Evolutionary conservation across 2,329 filamentous ascomycete genomes (phyloP).

Genomic region (Colletotrichum filicis): DNA sequence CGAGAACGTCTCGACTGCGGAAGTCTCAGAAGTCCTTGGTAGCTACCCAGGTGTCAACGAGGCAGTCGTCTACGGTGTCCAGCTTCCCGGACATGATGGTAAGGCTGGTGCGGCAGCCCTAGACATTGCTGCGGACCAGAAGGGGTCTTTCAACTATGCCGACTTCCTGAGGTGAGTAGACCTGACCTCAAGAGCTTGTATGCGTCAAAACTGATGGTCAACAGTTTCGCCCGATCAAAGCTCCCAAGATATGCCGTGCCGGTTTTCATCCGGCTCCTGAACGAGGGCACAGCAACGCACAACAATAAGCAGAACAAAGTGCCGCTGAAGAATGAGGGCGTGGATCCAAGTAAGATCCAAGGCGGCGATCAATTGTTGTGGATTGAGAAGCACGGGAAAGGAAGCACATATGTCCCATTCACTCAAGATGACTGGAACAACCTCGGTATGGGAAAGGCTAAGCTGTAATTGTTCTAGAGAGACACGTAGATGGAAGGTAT

Average conservation of each 20-base stretch:
- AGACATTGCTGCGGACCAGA: constrained; percentile 62
- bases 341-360: constrained; percentile 33
- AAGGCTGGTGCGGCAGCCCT: constrained; percentile 74
- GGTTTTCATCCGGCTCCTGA: constrained; percentile 72
- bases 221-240: constrained; percentile 63
- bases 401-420: constrained; percentile 69
- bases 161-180: constrained; percentile 62
- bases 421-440: constrained; percentile 65
- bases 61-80: constrained; percentile 77
- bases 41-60: constrained; percentile 68
- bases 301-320: constrained; percentile 86
- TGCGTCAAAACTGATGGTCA: not conserved
- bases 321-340: constrained; percentile 59
- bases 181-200: not conserved
- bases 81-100: constrained; percentile 73
- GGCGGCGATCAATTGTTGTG: constrained; percentile 58
- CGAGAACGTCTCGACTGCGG: constrained; percentile 74
- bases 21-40: constrained; percentile 74
- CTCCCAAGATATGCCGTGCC: constrained; percentile 82
- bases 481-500: not conserved
- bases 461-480: constrained; percentile 5
- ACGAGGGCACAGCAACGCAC: constrained; percentile 69
- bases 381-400: constrained; percentile 62
- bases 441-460: constrained; percentile 16
- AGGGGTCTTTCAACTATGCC: constrained; percentile 66